Conservation (phyloP, 345 rosid genomes). For the Leavenworthia alabamica region DNA sequence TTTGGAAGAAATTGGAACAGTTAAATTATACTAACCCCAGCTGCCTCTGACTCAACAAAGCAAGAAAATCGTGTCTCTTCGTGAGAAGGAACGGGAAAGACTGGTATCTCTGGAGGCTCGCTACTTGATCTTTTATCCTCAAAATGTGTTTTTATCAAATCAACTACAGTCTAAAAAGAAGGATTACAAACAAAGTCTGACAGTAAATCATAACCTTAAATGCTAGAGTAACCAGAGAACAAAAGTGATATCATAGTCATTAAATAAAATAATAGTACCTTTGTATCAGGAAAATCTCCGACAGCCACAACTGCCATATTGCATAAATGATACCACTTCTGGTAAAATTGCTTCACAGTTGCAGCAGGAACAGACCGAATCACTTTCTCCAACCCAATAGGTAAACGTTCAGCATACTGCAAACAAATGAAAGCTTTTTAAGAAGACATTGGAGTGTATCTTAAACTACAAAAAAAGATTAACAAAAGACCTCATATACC, state of each 20-base stretch:
- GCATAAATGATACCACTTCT: slow-evolving; percentile 73
- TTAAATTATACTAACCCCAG: slow-evolving; percentile 57
- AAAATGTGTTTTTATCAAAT: slow-evolving; percentile 72
- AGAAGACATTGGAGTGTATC: neutral
- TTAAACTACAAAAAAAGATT: neutral
- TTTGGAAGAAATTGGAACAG: slow-evolving; percentile 4
- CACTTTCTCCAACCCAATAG: slow-evolving; percentile 88
- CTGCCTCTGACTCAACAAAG: slow-evolving; percentile 86
- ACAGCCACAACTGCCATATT: slow-evolving; percentile 92
- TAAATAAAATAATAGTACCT: slow-evolving; percentile 38
- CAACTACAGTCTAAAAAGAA: slow-evolving; percentile 60
- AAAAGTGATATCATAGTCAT: neutral
- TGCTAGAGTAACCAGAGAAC: slow-evolving; percentile 6
- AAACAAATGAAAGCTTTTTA: slow-evolving; percentile 2
- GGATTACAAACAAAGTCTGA: slow-evolving; percentile 13
- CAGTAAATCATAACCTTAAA: neutral
- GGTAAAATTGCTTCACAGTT: slow-evolving; percentile 65
- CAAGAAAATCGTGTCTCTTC: slow-evolving; percentile 69
- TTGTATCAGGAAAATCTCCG: slow-evolving; percentile 83
- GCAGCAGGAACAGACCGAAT: slow-evolving; percentile 72
- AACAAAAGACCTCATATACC: slow-evolving; percentile 46
- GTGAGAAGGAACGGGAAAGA: slow-evolving; percentile 70
- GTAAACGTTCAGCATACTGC: slow-evolving; percentile 92
- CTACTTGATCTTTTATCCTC: slow-evolving; percentile 45
- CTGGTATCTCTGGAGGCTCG: slow-evolving; percentile 44